Conservation (phyloP, 2,329 filamentous ascomycete genomes). For the Onygenales sp. region DNA sequence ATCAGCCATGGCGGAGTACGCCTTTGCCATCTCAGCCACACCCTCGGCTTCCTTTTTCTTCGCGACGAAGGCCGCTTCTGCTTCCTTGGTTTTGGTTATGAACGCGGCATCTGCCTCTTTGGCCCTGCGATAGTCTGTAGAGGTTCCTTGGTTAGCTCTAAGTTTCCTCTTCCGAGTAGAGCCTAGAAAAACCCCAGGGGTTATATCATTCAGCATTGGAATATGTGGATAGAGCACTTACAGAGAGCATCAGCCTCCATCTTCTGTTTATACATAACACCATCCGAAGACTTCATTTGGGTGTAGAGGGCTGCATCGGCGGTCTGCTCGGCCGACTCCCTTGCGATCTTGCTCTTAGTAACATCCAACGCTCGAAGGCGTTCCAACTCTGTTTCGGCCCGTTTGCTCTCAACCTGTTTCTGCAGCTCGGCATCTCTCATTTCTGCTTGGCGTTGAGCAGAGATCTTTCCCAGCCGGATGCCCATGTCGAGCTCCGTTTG, state of each 20-base stretch:
- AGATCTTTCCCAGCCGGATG: slow-evolving; percentile 65
- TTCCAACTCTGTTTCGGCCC: slow-evolving; percentile 71
- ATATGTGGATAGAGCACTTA: slow-evolving; percentile 10
- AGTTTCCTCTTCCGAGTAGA: not conserved
- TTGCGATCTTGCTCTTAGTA: slow-evolving; percentile 56
- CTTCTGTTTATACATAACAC: slow-evolving; percentile 29
- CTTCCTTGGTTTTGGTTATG: slow-evolving; percentile 57
- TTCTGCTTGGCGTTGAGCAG: slow-evolving; percentile 64
- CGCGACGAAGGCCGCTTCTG: slow-evolving; percentile 52
- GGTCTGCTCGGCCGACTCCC: slow-evolving; percentile 33
- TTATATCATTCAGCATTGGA: too few species aligned
- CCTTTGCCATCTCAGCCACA: slow-evolving; percentile 65
- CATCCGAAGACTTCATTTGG: slow-evolving; percentile 46
- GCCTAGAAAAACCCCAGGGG: too few species aligned
- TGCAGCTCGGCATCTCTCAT: slow-evolving; percentile 71
- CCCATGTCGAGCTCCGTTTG: slow-evolving; percentile 65
- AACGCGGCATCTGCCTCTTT: slow-evolving; percentile 44
- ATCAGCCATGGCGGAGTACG: slow-evolving; percentile 61
- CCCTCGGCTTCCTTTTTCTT: slow-evolving; percentile 69
- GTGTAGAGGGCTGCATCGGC: slow-evolving; percentile 43
- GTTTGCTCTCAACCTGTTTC: slow-evolving; percentile 65
- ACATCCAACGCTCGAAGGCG: slow-evolving; percentile 68
- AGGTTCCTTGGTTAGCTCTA: slow-evolving; percentile 4
- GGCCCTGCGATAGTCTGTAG: slow-evolving; percentile 19
- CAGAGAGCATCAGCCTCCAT: slow-evolving; percentile 31